A percentile compares a stretch with the other conserved stretches of the same genome.
These are phyloP conservation scores for Mycena kentingensis DNA, from an alignment of 768 basidiomycete genomes.

Conservation along the genomic window DNA sequence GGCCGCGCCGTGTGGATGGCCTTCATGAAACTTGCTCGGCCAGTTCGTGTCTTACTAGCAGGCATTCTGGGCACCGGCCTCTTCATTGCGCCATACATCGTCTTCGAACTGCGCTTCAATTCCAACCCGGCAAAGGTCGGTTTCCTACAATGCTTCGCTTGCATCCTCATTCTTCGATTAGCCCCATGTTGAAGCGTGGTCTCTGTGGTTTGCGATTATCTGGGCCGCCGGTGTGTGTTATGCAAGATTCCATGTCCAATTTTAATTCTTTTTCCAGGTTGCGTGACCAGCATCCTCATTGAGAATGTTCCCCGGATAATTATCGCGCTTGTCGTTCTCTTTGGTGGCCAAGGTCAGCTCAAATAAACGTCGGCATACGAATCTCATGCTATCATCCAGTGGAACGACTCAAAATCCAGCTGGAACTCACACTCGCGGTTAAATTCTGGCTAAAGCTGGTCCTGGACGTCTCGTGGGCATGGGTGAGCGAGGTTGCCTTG, in stretches of 20 bases:
- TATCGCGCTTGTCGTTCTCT: slow-evolving; percentile 52
- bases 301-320: slow-evolving; percentile 62
- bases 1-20: slow-evolving; percentile 62
- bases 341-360: slow-evolving; percentile 47
- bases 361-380: neutral
- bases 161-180: slow-evolving; percentile 38
- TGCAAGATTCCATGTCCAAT: no score
- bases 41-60: slow-evolving; percentile 59
- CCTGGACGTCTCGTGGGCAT: slow-evolving; percentile 68
- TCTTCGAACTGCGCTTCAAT: slow-evolving; percentile 65
- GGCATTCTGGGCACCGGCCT: slow-evolving; percentile 62
- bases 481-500: slow-evolving; percentile 33
- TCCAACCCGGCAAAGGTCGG: slow-evolving; percentile 49
- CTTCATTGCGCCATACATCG: slow-evolving; percentile 68
- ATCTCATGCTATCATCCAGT: slow-evolving; percentile 28
- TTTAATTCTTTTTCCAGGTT: no score
- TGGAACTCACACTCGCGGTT: slow-evolving; percentile 74
- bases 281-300: slow-evolving; percentile 63
- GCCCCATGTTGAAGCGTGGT: slow-evolving; percentile 33
- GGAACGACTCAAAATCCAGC: slow-evolving; percentile 65
- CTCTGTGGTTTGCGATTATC: slow-evolving; percentile 67
- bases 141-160: slow-evolving; percentile 47
- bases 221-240: slow-evolving; percentile 72
- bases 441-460: slow-evolving; percentile 71
- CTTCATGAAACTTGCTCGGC: slow-evolving; percentile 67